phyloP scores from a whole-genome alignment of 345 rosid genomes.

The Eucalyptus pauciflora region DNA sequence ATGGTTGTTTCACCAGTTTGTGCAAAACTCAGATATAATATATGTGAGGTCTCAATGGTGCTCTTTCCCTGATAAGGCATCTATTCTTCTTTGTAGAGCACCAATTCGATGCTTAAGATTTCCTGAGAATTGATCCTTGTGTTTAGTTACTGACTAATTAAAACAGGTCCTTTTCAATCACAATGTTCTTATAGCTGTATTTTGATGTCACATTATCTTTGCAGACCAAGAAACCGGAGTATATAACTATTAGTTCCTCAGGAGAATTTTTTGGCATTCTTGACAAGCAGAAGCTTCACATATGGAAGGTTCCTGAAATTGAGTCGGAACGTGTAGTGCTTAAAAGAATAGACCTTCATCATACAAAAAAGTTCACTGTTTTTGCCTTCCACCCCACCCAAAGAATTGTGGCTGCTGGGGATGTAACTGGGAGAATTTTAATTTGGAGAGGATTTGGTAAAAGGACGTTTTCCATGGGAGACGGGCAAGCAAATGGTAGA shows the following conservation, averaged over 20 bases:
- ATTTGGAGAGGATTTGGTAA: conserved; percentile 85
- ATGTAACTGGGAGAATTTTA: conserved; percentile 83
- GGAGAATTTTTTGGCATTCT: conserved; percentile 58
- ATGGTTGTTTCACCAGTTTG: not conserved
- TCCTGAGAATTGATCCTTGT: not conserved
- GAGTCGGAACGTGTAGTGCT: conserved; percentile 27
- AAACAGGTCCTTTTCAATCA: not conserved
- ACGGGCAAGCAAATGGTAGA: conserved; percentile 6
- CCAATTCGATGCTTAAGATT: not conserved
- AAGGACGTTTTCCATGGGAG: conserved; percentile 22
- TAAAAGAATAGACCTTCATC: conserved; percentile 66
- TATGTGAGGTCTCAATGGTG: not conserved
- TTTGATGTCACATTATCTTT: not conserved
- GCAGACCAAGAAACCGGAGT: conserved; percentile 56
- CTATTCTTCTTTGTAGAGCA: not conserved
- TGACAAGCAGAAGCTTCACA: conserved; percentile 38
- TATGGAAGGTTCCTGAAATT: conserved; percentile 63
- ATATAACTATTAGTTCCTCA: conserved; percentile 45
- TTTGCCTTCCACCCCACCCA: conserved; percentile 82
- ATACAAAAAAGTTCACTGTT: conserved; percentile 54
- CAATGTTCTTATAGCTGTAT: not conserved
- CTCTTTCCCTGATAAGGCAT: not conserved
- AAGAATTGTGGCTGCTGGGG: conserved; percentile 81
- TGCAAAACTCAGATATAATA: not conserved
- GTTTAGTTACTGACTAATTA: not conserved